Conservation (phyloP, 78 protist genomes). For the Bigelowiella natans region DNA sequence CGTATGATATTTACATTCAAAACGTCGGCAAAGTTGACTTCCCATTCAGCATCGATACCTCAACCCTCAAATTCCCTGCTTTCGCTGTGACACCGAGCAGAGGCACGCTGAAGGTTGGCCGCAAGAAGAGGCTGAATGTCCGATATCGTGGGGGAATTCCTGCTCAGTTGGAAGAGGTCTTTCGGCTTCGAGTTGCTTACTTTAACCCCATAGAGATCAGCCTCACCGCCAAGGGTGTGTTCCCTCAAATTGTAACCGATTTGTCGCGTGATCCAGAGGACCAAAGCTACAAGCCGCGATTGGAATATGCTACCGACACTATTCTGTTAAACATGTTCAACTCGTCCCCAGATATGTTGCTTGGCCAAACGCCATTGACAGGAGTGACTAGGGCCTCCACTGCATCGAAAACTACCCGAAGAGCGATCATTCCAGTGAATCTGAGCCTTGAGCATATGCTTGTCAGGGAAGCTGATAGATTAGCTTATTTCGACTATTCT, state of each 20-base stretch:
- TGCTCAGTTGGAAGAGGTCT: neutral
- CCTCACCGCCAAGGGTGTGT: slow-evolving; percentile 30
- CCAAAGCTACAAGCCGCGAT: neutral
- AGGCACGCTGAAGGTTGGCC: neutral
- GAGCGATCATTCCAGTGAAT: neutral
- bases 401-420: neutral
- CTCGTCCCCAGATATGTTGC: neutral
- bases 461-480: slow-evolving; percentile 7
- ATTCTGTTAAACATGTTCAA: neutral
- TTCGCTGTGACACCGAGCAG: neutral
- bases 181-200: slow-evolving; percentile 47
- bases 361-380: neutral
- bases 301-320: neutral
- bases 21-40: slow-evolving; percentile 48
- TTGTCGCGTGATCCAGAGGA: slow-evolving; percentile 17
- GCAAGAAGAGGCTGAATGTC: slow-evolving; percentile 10
- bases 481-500: neutral
- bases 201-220: slow-evolving; percentile 35
- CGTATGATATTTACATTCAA: slow-evolving; percentile 13
- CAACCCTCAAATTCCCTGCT: neutral
- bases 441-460: neutral
- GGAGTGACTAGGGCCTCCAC: neutral
- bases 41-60: neutral
- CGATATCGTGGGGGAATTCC: slow-evolving; percentile 26
- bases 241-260: slow-evolving; percentile 16